phyloP scores from a whole-genome alignment of 768 basidiomycete species.

The Suillus ampliporus region DNA sequence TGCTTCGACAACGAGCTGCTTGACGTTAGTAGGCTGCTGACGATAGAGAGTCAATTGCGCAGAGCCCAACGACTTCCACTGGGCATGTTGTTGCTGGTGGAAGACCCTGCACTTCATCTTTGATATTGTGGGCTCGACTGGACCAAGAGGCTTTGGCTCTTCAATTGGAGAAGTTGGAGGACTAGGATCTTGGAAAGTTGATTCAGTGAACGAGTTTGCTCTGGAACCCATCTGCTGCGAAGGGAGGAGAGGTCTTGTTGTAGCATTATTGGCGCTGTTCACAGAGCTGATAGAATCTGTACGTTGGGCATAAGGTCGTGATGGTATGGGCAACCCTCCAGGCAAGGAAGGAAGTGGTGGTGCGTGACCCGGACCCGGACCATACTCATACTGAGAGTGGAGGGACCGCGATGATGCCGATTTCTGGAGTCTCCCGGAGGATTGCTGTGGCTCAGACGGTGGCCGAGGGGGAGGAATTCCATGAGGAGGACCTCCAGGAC shows the following conservation, averaged over 20 bases:
- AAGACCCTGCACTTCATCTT: constrained; percentile 99
- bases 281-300: constrained; percentile 23
- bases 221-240: constrained; percentile 63
- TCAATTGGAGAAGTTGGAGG: constrained; percentile 84
- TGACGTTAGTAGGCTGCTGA: constrained; percentile 85
- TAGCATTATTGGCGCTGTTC: constrained; percentile 31
- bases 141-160: constrained; percentile 60
- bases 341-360: constrained; percentile 48
- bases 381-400: constrained; percentile 54
- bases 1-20: constrained; percentile 94
- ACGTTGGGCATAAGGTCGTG: constrained; percentile 26
- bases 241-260: constrained; percentile 62
- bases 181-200: constrained; percentile 70
- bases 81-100: constrained; percentile 92
- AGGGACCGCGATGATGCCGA: constrained; percentile 66
- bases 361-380: constrained; percentile 29
- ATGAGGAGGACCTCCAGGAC: constrained; percentile 19
- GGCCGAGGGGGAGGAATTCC: constrained; percentile 43
- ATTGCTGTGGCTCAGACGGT: constrained; percentile 50
- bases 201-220: constrained; percentile 54
- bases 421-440: constrained; percentile 47
- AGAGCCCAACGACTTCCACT: constrained; percentile 95
- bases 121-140: constrained; percentile 76
- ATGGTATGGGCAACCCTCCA: constrained; percentile 38
- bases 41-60: constrained; percentile 88